Evolutionary conservation across 202 grass and related monocot species (phyloP), one percentile per base, ranked within the genome.

Genomic region (Dendrocalamus latiflorus): DNA sequence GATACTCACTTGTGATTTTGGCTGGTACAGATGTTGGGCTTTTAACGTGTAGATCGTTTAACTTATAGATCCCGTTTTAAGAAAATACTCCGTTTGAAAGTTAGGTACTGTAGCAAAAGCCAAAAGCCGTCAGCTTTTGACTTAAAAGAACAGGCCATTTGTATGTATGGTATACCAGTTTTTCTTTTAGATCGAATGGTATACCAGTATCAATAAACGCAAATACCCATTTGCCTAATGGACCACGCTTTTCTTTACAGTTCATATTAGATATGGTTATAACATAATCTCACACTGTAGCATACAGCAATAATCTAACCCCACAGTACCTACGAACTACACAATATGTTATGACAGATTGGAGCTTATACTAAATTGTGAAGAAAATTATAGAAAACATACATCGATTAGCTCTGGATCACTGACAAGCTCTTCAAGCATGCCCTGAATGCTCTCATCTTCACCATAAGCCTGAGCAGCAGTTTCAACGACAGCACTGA

Each of bases 321-420:
- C 1, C 36, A 36, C 6, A 49, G 17, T 18, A 48, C 36, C 25
- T n/a, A n/a, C n/a, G n/a, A 22, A 61, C 45, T 80, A 25, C 22
- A 41, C 3, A 10, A 53, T 8, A 13, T 45, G 16, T 9, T 14
- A 25, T 28, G 44, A 44, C 36, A 12, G 18, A 53, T 20, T 51
- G 0, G 24, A 33, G 20, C 3, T 81, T 62, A 65, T 45, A 12
- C 1, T 16, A 44, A 45, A 63, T 65, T 65, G 4, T 42, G 21
- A 26, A 41, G 3, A 1, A 70, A 57, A 3, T 59, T 18, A 34
- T 15, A 77, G 59, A 39, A 9, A 55, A 39, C 90, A 34, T 98
- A 98, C 95, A 81, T 90, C 80, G 42, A 81, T 80, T 48, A 98
- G 89, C 66, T 95, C 91, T 10, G 70, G 47, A 61, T 98, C 82